Base-by-base conservation (phyloP, 805 yeast species). In the Ogataea philodendri region DNA sequence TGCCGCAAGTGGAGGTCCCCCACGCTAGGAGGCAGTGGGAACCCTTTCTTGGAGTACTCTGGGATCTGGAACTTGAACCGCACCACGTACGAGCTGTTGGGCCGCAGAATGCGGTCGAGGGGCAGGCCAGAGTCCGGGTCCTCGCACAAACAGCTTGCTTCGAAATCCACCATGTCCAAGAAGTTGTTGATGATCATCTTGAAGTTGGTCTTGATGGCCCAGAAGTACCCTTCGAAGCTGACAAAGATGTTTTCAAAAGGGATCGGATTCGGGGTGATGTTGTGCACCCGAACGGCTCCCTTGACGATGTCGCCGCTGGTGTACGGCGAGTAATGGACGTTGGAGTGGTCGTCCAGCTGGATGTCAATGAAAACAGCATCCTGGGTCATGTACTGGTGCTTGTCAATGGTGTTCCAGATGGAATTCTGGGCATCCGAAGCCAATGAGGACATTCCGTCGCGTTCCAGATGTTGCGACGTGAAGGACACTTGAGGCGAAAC, bases 221-320 rank as follows among this genome's bases (percentile, higher is more conserved):
- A 53, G 32, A 60, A 54, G 20, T 51, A 54, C 1, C 74, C 74
- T 48, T 70, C 74, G 25, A 70, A 66, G 14, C 69, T 55, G 17
- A 69, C 59, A 45, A 65, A 67, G 34, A 69, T 60, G 67, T 64
- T 63, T 28, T 67, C 70, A 40, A 66, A 69, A 3, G 60, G 59
- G 22, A 69, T 56, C 1, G 60, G 51, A 2, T 9, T 15, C 5
- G 18, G 18, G 6, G 45, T 32, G 19, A 38, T 32, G 33, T 48
- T 48, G 22, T 41, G 30, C 10, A 48, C 39, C 10, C 33, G 25
- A n/a, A 45, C 46, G 10, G 28, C 27, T 9, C 52, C 52, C 5
- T 25, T 25, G 3, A 48, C 21, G 5, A 44, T 32, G 15, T 45
- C 44, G 5, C 39, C 42, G 29, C 40, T 30, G 15, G 42, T 32